A percentile compares a stretch with the other conserved stretches of the same genome.
These are phyloP conservation scores for Ochetophila trinervis DNA, from an alignment of 306 rosid species.

Conservation along the genomic window DNA sequence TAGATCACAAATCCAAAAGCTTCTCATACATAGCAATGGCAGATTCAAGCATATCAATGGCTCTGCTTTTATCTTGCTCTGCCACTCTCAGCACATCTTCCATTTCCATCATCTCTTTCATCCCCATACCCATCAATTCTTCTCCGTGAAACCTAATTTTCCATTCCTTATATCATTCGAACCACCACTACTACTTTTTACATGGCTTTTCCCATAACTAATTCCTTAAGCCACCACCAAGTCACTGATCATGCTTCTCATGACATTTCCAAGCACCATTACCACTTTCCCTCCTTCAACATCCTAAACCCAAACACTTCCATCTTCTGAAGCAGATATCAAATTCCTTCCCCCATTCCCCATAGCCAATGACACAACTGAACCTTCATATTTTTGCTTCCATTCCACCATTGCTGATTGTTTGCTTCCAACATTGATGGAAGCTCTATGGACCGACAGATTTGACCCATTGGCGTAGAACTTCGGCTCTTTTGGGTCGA, in stretches of 20 bases:
- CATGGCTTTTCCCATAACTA: slow-evolving; percentile 2
- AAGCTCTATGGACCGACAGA: slow-evolving; percentile 51
- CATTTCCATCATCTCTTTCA: slow-evolving; percentile 32
- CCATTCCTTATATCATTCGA: neutral
- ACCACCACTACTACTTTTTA: neutral
- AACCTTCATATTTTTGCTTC: slow-evolving; percentile 35
- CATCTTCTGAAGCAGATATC: slow-evolving; percentile 72
- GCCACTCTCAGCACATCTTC: slow-evolving; percentile 26
- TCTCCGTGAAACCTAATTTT: slow-evolving; percentile 12
- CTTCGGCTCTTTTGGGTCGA: slow-evolving; percentile 34
- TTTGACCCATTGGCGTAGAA: slow-evolving; percentile 64
- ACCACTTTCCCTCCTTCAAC: slow-evolving; percentile 37
- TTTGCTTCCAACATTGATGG: slow-evolving; percentile 15
- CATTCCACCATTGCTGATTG: slow-evolving; percentile 13
- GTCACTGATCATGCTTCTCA: slow-evolving; percentile 41
- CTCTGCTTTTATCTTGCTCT: slow-evolving; percentile 39
- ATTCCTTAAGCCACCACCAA: slow-evolving; percentile 40
- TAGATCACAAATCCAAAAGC: too few relatives aligned
- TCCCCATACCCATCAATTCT: slow-evolving; percentile 26
- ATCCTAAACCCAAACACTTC: slow-evolving; percentile 59
- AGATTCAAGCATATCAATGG: slow-evolving; percentile 63
- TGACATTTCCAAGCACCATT: slow-evolving; percentile 31
- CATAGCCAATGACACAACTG: slow-evolving; percentile 41
- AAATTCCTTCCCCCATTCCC: slow-evolving; percentile 46
- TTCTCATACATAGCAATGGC: slow-evolving; percentile 56